phyloP scores from a whole-genome alignment of 495 filamentous ascomycete genomes.

The Penicillium steckii region DNA sequence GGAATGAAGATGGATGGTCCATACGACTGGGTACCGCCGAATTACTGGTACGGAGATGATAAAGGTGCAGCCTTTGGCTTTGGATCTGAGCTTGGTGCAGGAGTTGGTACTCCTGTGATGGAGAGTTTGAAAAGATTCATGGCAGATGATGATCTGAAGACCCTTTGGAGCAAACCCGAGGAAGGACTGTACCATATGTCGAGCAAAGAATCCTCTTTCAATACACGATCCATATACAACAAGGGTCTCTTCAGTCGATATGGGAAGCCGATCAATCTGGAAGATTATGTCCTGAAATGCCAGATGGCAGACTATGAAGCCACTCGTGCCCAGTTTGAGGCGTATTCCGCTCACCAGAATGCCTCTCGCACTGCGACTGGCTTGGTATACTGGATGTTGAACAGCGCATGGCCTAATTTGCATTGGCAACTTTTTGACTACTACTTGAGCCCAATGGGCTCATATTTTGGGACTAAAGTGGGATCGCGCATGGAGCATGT shows the following conservation, averaged over 20 bases:
- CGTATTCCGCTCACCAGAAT: constrained; percentile 50
- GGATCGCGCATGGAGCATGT: constrained; percentile 55
- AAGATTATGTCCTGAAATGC: constrained; percentile 54
- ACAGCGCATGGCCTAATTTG: constrained; percentile 61
- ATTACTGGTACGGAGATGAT: constrained; percentile 57
- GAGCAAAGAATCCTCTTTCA: constrained; percentile 50
- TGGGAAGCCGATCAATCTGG: constrained; percentile 48
- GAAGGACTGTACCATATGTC: constrained; percentile 61
- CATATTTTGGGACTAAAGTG: constrained; percentile 59
- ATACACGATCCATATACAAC: constrained; percentile 57
- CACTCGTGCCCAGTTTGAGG: constrained; percentile 60
- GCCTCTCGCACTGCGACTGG: constrained; percentile 56
- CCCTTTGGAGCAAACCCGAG: constrained; percentile 55
- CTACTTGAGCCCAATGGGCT: constrained; percentile 56
- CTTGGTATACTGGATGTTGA: constrained; percentile 68
- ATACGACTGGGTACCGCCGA: constrained; percentile 67
- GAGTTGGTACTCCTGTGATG: constrained; percentile 60
- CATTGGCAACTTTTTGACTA: constrained; percentile 70
- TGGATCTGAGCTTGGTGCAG: constrained; percentile 58
- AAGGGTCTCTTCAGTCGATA: constrained; percentile 51
- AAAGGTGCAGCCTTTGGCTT: constrained; percentile 62
- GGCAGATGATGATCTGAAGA: constrained; percentile 44
- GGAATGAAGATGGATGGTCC: constrained; percentile 69
- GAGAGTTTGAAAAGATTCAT: constrained; percentile 55
- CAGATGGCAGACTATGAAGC: constrained; percentile 66